Base-by-base conservation (phyloP, 371 early-diverging fungal species). In the Spiromyces aspiralis region DNA sequence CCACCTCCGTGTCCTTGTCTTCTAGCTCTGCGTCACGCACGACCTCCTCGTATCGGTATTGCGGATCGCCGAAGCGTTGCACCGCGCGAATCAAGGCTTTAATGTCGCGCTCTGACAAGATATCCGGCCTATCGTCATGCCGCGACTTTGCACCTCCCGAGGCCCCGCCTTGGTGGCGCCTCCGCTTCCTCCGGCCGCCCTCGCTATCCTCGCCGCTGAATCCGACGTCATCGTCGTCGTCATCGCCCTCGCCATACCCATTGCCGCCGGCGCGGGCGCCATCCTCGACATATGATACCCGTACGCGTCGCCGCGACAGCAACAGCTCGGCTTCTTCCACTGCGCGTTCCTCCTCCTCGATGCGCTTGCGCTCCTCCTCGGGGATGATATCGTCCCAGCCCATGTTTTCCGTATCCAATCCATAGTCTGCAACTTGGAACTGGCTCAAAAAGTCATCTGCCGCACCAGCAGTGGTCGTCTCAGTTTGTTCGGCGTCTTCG, bases 331-430 rank as follows among this genome's bases (percentile, higher is more conserved):
- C 59, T 25, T 71, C 70, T 48, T 70, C 62, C 43, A 69, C 71
- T 25, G 71, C 67, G 48, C 72, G 64, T 45, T 77, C 79, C 50
- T 83, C 84, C 20, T 79, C 78, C 53, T 81, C 84, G 2, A 74
- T 62, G 22, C 72, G 66, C 27, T 72, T 71, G 22, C 89, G 78
- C 52, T 90, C 90, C 2, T 77, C 76, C 50, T 82, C 79, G 16
- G 97, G 97, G 50, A 98, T 91, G 52, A 98, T 89, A 2, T 94
- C 93, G 13, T 94, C 93, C 96, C 97, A 98, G 16, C 73, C 74
- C 56, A 91, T 64, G 50, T 83, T 81, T 27, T 74, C 71, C 12
- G 10, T 23, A n/a, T 47, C 27, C 3, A 20, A 10, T 41, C 12
- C 48, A 57, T 84, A 87, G 63, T 96, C 95, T 0, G 92, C 86